Conservation (phyloP, 1,284 basidiomycete species). For the Tylopilus sp. region DNA sequence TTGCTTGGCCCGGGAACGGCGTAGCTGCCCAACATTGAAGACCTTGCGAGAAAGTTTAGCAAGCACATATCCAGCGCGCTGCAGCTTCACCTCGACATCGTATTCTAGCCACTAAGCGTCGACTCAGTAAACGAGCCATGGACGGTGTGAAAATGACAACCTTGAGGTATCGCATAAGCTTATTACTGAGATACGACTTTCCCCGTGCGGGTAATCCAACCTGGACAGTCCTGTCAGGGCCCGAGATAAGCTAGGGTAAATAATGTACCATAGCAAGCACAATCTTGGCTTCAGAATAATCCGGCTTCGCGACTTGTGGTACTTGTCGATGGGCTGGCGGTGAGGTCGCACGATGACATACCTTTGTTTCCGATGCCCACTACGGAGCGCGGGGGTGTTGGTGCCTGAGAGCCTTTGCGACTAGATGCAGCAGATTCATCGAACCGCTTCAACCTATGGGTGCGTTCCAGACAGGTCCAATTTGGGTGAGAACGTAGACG, state of each 20-base stretch:
- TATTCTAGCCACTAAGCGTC: conserved; percentile 91
- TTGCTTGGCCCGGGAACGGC: conserved; percentile 81
- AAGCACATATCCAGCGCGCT: background rate
- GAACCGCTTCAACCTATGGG: conserved; percentile 68
- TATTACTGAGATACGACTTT: conserved; percentile 84
- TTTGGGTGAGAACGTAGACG: conserved; percentile 3
- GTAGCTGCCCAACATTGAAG: conserved; percentile 96
- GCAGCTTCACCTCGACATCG: conserved; percentile 73
- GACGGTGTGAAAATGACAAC: conserved; percentile 37
- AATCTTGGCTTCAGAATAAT: conserved; percentile 98
- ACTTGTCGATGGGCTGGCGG: background rate
- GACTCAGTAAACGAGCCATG: conserved; percentile 11
- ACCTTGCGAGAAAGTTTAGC: conserved; percentile 50
- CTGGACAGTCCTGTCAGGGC: conserved; percentile 34
- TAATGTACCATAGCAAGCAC: conserved; percentile 89
- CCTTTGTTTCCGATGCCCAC: conserved; percentile 82
- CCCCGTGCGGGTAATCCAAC: conserved; percentile 81
- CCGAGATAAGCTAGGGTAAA: background rate
- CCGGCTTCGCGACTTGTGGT: conserved; percentile 82
- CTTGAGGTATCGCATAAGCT: conserved; percentile 77
- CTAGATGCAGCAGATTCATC: conserved; percentile 70
- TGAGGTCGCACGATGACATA: conserved; percentile 27
- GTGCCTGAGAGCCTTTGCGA: conserved; percentile 60
- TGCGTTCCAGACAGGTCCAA: background rate
- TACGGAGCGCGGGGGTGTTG: conserved; percentile 73